Conservation (phyloP, 345 rosid species). For the Balakata baccata region DNA sequence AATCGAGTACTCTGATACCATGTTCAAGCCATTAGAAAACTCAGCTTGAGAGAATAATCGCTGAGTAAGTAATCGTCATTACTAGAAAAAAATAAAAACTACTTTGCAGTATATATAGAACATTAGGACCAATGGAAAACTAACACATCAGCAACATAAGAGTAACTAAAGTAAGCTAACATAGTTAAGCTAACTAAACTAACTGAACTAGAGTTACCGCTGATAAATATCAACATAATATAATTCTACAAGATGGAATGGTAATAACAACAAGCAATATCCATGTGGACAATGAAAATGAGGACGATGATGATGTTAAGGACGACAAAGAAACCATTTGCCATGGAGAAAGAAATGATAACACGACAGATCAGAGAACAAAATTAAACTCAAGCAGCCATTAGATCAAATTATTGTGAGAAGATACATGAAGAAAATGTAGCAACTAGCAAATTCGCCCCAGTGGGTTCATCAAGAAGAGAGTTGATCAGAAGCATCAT, state of each 20-base stretch:
- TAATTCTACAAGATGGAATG: slow-evolving; percentile 44
- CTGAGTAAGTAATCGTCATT: no score
- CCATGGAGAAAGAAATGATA: slow-evolving; percentile 6
- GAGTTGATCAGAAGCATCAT: slow-evolving; percentile 25
- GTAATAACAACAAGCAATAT: slow-evolving; percentile 32
- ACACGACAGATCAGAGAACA: slow-evolving; percentile 7
- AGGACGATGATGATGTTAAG: not conserved
- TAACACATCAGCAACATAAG: no score
- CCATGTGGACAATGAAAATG: not conserved
- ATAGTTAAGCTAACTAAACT: no score
- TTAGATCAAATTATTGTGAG: slow-evolving; percentile 17
- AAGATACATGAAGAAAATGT: slow-evolving; percentile 23
- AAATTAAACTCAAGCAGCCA: slow-evolving; percentile 3
- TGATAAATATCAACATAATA: no score
- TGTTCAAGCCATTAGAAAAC: no score
- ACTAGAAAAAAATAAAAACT: no score
- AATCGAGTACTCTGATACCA: no score
- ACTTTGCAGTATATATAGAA: no score
- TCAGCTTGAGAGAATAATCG: no score
- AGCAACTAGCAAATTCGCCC: slow-evolving; percentile 41
- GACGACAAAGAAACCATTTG: not conserved
- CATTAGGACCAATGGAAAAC: no score
- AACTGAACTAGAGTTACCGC: no score
- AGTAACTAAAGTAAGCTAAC: no score
- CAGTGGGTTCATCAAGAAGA: slow-evolving; percentile 34